Evolutionary conservation across 768 basidiomycete genomes (phyloP), one percentile per base, ranked within the genome.

Genomic region (Strobilomyces dryophilus): DNA sequence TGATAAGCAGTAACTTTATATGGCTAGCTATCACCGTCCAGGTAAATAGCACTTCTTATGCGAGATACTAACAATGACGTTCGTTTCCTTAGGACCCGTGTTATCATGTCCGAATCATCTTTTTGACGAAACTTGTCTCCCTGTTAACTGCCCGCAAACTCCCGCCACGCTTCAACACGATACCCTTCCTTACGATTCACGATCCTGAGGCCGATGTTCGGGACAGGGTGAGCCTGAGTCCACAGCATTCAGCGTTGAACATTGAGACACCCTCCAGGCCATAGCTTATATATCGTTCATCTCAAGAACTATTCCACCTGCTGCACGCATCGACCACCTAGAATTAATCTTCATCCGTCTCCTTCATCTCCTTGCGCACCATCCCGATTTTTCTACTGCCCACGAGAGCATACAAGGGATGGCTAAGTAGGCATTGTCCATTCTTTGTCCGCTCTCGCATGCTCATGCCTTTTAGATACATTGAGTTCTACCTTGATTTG

Each of bases 151-250:
- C 72, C 4, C 79, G 83, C 34, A 85, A 87, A 68, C 71, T 94
- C 3, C 77, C 83, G 15, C 69, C 85, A 1, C 78, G 82, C 18
- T 95, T 86, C 72, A 92, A 94, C 64, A 74, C 89, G 42, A 81
- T 97, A 52, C 87, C 90, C 6, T 93, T 97, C 73, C 72, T 99
- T 42, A 85, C 89, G 0, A 87, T 94, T 1, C 86, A 92, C 61
- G 97, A 99, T 68, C 95, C 95, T 0, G 95, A 98, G 56, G 67
- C 69, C 21, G 95, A 98, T 53, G 79, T 94, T 27, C 84, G 82
- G 58, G 70, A 67, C 26, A 75, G 81, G 71, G 93, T 89, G 51
- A 58, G 80, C 58, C 2, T 12, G 20, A 10, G 20, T 48, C 31
- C 44, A 8, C 27, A 14, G 36, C 18, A 45, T 40, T n/a, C 40